A percentile compares a stretch with the other conserved stretches of the same genome.
Evolutionary conservation across 2,329 filamentous ascomycete genomes (phyloP).

Genomic region (Fusarium irregulare): DNA sequence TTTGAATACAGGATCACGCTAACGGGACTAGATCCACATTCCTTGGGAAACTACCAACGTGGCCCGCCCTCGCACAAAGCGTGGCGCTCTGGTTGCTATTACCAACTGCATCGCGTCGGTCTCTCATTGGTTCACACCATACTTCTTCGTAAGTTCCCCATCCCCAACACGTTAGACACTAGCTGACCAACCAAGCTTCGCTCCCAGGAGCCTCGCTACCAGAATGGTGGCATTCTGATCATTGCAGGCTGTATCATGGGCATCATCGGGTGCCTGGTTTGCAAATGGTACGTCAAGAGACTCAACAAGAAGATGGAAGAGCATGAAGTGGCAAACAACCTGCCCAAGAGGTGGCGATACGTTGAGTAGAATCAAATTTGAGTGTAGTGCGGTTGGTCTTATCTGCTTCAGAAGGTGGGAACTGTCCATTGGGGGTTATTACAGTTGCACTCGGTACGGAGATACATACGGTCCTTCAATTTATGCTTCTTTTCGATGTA

Average conservation of each 20-base stretch:
- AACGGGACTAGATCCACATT: neutral
- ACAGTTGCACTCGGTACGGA: too few relatives aligned
- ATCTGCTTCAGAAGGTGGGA: too few relatives aligned
- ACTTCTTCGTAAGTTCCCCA: neutral
- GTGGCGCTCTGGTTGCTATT: neutral
- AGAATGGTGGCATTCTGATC: constrained; percentile 1
- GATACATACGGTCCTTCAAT: too few relatives aligned
- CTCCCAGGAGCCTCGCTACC: neutral
- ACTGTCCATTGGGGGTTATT: too few relatives aligned
- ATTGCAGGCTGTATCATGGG: constrained; percentile 4
- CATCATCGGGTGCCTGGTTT: neutral
- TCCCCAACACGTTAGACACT: rapidly evolving
- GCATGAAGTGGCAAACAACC: neutral
- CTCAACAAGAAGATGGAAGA: constrained; percentile 1
- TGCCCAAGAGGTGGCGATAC: neutral
- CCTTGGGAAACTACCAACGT: constrained; percentile 4
- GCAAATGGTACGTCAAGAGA: neutral
- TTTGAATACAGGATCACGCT: too few relatives aligned
- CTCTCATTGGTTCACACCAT: neutral
- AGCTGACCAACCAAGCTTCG: neutral
- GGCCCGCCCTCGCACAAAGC: neutral
- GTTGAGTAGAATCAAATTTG: neutral
- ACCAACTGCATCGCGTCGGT: constrained; percentile 2
- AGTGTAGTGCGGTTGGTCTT: too few relatives aligned
- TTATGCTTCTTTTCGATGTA: too few relatives aligned